Evolutionary conservation across 768 basidiomycete genomes (phyloP).

Genomic region (Mycena belliarum): DNA sequence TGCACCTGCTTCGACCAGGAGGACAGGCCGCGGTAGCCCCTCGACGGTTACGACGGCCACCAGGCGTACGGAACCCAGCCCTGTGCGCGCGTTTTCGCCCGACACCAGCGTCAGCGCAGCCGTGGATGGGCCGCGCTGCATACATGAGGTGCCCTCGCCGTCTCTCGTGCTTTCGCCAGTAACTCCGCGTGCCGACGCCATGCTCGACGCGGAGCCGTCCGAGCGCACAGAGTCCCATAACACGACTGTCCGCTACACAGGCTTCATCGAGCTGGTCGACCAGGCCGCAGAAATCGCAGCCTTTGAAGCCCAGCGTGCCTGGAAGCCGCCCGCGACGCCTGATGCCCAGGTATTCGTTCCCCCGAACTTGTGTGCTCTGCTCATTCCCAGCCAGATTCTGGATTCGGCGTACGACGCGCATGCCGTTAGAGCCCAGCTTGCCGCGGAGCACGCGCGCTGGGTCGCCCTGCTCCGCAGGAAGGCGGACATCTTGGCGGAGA

Average conservation of each 20-base stretch:
- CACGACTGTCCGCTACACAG: conserved; percentile 46
- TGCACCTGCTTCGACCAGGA: background rate
- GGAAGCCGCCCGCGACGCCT: too few relatives aligned
- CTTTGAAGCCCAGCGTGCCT: conserved; percentile 40
- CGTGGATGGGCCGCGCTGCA: conserved; percentile 37
- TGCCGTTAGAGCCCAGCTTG: too few relatives aligned
- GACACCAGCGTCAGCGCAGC: conserved; percentile 29
- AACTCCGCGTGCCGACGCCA: background rate
- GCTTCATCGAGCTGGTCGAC: conserved; percentile 58
- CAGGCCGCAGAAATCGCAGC: conserved; percentile 51
- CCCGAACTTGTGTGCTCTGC: too few relatives aligned
- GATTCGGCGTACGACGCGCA: too few relatives aligned
- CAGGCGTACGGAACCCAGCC: conserved; percentile 24
- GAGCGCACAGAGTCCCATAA: background rate
- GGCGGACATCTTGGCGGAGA: too few relatives aligned
- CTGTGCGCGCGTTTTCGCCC: conserved; percentile 12
- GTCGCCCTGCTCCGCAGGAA: too few relatives aligned
- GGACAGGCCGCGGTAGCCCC: conserved; percentile 4
- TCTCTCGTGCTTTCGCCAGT: conserved; percentile 31
- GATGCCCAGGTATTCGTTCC: too few relatives aligned
- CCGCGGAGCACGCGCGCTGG: too few relatives aligned
- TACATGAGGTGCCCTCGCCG: conserved; percentile 52
- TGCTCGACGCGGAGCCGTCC: background rate
- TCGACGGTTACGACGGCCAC: conserved; percentile 39
- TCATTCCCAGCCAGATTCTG: too few relatives aligned